Evolutionary conservation across 371 early-diverging fungal species (phyloP).

Genomic region (Phascolomyces articulosus): DNA sequence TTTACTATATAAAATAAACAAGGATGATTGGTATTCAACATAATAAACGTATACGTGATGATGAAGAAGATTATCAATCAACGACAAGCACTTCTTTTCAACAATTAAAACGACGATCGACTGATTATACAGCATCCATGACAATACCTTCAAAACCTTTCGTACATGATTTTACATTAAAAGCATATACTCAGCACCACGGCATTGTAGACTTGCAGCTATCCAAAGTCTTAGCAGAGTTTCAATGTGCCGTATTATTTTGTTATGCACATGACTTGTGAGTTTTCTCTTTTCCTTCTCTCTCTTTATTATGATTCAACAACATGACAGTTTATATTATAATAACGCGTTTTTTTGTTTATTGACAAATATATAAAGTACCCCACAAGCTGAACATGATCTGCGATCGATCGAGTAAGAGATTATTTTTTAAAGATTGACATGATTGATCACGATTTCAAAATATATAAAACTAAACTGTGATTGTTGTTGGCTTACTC

Average conservation of each 20-base stretch:
- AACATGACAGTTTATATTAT: neutral
- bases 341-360: neutral
- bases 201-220: neutral
- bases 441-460: no score
- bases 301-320: neutral
- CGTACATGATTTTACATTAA: neutral
- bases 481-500: neutral
- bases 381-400: constrained; percentile 1
- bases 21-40: neutral
- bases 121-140: neutral
- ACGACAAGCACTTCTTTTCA: no score
- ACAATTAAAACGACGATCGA: neutral
- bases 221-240: neutral
- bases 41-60: neutral
- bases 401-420: constrained; percentile 2
- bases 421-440: neutral
- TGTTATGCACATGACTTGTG: constrained; percentile 8
- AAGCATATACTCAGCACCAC: neutral
- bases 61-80: neutral
- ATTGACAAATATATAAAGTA: neutral
- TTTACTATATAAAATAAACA: neutral
- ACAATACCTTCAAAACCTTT: neutral
- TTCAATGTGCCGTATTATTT: neutral
- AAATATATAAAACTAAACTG: neutral
- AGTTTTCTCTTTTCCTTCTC: neutral